Percentiles rank a stretch among this genome's conserved stretches.
phyloP scores from a whole-genome alignment of 2,329 filamentous ascomycete species.

The Fusarium sp. region DNA sequence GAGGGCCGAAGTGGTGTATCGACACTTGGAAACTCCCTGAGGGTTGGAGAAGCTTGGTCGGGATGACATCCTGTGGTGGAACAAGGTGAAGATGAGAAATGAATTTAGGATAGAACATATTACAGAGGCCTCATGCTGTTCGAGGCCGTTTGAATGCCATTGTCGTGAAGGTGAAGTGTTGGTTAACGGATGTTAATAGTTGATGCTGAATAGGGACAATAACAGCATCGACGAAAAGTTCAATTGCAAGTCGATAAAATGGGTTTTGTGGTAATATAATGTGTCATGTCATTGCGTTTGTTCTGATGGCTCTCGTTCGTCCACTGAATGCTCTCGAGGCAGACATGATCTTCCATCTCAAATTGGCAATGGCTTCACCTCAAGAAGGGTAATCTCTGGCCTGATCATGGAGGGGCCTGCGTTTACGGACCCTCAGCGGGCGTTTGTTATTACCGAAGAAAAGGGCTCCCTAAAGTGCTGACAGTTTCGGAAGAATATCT shows the following conservation, averaged over 20 bases:
- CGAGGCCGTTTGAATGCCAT: neutral
- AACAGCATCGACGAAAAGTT: neutral
- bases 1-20: neutral
- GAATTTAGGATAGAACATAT: neutral
- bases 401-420: neutral
- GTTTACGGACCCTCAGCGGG: rapidly evolving
- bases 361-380: neutral
- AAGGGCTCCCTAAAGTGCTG: neutral
- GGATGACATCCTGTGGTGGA: neutral
- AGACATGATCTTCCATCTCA: neutral
- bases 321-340: neutral
- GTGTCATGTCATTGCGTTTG: neutral
- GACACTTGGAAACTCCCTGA: neutral
- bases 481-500: neutral
- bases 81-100: neutral
- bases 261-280: neutral
- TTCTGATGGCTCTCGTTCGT: neutral
- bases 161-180: neutral
- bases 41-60: neutral
- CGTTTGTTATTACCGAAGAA: neutral
- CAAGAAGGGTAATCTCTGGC: neutral
- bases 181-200: neutral
- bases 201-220: neutral
- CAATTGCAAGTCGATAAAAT: neutral
- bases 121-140: neutral